Evolutionary conservation across 345 rosid genomes (phyloP).

Genomic region (Microcos paniculata): DNA sequence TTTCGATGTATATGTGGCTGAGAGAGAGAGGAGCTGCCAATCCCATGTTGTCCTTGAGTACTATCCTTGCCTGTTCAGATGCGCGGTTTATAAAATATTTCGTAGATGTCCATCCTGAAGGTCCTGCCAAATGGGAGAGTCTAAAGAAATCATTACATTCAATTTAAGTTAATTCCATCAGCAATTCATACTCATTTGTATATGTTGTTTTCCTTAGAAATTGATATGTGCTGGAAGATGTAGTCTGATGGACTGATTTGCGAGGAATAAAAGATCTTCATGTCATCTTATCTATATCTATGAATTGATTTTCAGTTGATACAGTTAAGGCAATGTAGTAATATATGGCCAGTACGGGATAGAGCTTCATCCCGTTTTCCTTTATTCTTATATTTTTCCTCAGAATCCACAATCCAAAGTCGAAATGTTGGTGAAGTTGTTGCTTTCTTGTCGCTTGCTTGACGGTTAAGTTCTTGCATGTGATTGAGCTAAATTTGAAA

Average conservation of each 20-base stretch:
- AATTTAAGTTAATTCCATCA: constrained; percentile 19
- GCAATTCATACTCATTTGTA: background rate
- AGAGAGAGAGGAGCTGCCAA: constrained; percentile 51
- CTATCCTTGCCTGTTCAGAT: constrained; percentile 74
- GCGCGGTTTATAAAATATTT: constrained; percentile 62
- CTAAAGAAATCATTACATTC: constrained; percentile 39
- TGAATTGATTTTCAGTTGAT: background rate
- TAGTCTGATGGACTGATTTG: background rate
- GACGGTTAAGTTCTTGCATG: too few species aligned
- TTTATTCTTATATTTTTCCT: too few species aligned
- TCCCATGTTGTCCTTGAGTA: constrained; percentile 54
- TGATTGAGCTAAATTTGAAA: too few species aligned
- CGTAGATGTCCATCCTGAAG: constrained; percentile 76
- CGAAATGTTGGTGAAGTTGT: too few species aligned
- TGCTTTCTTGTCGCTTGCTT: too few species aligned
- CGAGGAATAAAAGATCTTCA: background rate
- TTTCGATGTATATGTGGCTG: constrained; percentile 61
- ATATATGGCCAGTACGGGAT: background rate
- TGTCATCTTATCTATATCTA: background rate
- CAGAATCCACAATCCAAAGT: too few species aligned
- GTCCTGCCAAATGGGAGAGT: constrained; percentile 70
- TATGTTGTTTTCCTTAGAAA: background rate
- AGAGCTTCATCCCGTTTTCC: background rate
- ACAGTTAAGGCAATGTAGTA: background rate
- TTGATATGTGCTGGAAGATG: background rate